phyloP scores from a whole-genome alignment of 1,139 yeast species.

The Nakaseomyces glabratus region DNA sequence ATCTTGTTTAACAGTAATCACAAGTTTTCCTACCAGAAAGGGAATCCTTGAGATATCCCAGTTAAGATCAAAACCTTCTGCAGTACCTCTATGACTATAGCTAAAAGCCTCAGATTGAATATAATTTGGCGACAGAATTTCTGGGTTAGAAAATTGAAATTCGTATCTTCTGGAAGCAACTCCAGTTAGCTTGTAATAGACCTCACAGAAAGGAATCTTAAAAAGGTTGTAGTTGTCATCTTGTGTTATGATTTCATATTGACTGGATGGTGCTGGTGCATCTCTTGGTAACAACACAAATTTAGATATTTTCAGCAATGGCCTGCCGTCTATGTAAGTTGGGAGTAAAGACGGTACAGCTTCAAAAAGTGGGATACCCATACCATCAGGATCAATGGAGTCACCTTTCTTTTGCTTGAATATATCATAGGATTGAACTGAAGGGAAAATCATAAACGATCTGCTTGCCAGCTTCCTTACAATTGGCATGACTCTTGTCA shows the following conservation, averaged over 20 bases:
- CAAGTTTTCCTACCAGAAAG: background rate
- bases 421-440: constrained; percentile 1
- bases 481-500: constrained; percentile 4
- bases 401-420: constrained; percentile 1
- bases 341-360: background rate
- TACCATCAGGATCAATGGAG: background rate
- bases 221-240: background rate
- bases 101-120: background rate
- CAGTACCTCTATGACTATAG: background rate
- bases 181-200: background rate
- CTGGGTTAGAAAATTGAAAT: background rate
- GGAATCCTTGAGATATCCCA: constrained; percentile 5
- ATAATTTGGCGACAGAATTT: constrained; percentile 1
- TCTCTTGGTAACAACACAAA: background rate
- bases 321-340: background rate
- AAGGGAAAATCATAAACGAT: constrained; percentile 2
- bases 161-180: background rate
- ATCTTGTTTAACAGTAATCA: background rate
- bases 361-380: constrained; percentile 4
- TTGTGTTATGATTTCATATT: background rate
- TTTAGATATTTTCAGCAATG: background rate
- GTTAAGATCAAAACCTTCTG: constrained; percentile 1
- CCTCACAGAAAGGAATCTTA: constrained; percentile 2
- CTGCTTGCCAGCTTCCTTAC: background rate
- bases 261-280: constrained; percentile 2